Base-by-base conservation (phyloP, 148 eudicot species). In the Dianthus caryophyllus region DNA sequence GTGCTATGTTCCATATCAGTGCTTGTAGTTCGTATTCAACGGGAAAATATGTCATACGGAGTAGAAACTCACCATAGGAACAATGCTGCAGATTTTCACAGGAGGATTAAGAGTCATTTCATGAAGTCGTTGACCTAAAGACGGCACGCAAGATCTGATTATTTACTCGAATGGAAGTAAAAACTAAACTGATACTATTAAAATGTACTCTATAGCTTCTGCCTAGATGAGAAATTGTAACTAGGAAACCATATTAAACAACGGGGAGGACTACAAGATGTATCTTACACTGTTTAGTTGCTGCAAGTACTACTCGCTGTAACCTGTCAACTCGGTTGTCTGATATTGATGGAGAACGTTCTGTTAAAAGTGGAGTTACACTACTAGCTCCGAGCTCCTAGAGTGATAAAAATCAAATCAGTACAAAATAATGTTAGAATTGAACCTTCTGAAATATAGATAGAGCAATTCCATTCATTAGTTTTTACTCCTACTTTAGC, bases 331-430 rank as follows among this genome's bases (percentile, higher is more conserved):
- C 83, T 47, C 99, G 84, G 65, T 88, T 94, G 66, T 88, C 97
- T 70, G 99, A 83, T 69, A 90, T 90, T 38, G 84, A 86, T 67
- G 80, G 78, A 73, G 92, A 94, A 38, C 86, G 96, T 66, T 84
- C 90, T 47, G 99, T 94, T 69, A 94, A 76, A 71, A 94, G 82
- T 33, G 97, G 99, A 12, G 97, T 94, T 67, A 94, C 62, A 66
- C 89, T 88, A 68, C 81, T 75, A 36, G 99, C 97, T 71, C 99
- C 99, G 48, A 94, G 87, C 76, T 94, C 97, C 99, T 90, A 76
- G 9, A 72, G 18, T 33, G 57, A 52, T 71, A 13, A 68, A 38
- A 27, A 47, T 38, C n/a, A 26, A 68, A 62, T 12, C 14, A 26
- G 41, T 15, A 55, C 21, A 31, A 56, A n/a, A 20, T 55, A 68